Conservation (phyloP, 2,329 filamentous ascomycete species). For the Paecilomyces sp. region DNA sequence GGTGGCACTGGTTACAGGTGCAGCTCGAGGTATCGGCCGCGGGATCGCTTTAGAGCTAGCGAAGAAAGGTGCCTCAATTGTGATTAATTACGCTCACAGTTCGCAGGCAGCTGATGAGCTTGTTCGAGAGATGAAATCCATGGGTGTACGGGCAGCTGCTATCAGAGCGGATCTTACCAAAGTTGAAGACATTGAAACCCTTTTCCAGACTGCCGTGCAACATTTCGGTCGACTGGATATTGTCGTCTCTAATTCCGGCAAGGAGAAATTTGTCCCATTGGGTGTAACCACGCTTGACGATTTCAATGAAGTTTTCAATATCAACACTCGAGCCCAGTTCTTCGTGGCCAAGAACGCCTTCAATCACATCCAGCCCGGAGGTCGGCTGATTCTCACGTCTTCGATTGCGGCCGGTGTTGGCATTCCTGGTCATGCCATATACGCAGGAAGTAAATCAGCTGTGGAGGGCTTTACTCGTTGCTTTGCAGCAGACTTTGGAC, state of each 20-base stretch:
- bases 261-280: slow-evolving; percentile 21
- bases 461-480: slow-evolving; percentile 71
- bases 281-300: slow-evolving; percentile 17
- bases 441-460: slow-evolving; percentile 68
- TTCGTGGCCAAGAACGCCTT: slow-evolving; percentile 60
- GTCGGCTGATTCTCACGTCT: slow-evolving; percentile 67
- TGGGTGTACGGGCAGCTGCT: slow-evolving; percentile 55
- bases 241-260: slow-evolving; percentile 59
- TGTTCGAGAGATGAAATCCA: slow-evolving; percentile 58
- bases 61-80: slow-evolving; percentile 31
- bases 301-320: slow-evolving; percentile 49
- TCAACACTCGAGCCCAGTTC: slow-evolving; percentile 58
- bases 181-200: slow-evolving; percentile 53
- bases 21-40: slow-evolving; percentile 34
- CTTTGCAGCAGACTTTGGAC: slow-evolving; percentile 63
- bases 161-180: slow-evolving; percentile 63
- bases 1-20: slow-evolving; percentile 29
- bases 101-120: slow-evolving; percentile 57
- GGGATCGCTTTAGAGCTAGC: slow-evolving; percentile 36
- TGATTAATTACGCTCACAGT: slow-evolving; percentile 50
- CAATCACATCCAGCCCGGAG: slow-evolving; percentile 61
- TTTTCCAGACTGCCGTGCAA: slow-evolving; percentile 57
- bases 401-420: slow-evolving; percentile 61
- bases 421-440: slow-evolving; percentile 64
- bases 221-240: slow-evolving; percentile 63